phyloP scores from a whole-genome alignment of 352 stramenopile species.

The Phytophthora brassicae region DNA sequence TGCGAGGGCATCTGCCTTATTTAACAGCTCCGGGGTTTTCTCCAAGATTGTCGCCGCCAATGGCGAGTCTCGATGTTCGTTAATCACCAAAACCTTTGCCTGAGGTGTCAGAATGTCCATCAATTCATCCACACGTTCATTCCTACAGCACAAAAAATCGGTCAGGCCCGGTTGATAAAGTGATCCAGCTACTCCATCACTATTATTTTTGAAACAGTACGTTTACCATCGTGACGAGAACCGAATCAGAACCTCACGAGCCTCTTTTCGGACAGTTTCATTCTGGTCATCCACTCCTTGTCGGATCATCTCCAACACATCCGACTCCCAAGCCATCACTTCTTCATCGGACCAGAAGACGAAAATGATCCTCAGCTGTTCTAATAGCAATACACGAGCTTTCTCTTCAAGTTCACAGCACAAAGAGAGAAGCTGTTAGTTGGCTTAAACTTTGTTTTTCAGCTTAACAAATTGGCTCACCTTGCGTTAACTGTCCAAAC shows the following conservation, averaged over 20 bases:
- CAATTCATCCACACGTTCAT: constrained; percentile 50
- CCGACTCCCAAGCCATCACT: constrained; percentile 40
- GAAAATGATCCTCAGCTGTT: constrained; percentile 60
- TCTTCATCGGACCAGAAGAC: constrained; percentile 56
- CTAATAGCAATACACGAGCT: constrained; percentile 50
- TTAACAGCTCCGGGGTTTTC: constrained; percentile 38
- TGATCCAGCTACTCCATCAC: too few relatives aligned
- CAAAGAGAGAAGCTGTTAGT: neutral
- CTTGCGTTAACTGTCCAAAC: constrained; percentile 43
- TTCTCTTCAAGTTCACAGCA: constrained; percentile 39
- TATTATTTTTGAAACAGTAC: neutral
- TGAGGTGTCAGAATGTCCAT: constrained; percentile 43
- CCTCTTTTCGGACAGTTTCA: constrained; percentile 38
- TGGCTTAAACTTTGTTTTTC: neutral
- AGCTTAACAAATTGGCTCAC: constrained; percentile 16
- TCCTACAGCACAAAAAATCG: constrained; percentile 33
- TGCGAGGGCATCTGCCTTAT: constrained; percentile 23
- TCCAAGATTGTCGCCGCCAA: constrained; percentile 47
- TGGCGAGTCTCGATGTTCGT: constrained; percentile 46
- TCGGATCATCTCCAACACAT: constrained; percentile 56
- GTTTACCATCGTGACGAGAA: constrained; percentile 54
- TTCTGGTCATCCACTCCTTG: constrained; percentile 51
- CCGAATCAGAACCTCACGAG: constrained; percentile 48
- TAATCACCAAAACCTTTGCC: constrained; percentile 41
- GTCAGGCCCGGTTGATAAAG: neutral